Base-by-base conservation (phyloP, 169 alveolate genomes). In the Plasmodium falciparum region DNA sequence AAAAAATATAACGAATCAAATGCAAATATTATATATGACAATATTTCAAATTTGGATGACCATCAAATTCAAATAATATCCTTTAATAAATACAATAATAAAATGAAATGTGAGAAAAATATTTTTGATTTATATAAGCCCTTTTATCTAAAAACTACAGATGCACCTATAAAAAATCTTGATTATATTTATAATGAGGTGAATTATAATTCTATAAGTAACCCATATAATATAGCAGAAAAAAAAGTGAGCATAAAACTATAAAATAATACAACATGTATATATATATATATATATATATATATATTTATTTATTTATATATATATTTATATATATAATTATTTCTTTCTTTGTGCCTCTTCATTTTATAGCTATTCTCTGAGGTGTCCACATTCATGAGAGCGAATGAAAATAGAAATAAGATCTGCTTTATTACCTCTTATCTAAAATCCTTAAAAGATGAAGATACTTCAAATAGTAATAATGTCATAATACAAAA, bases 91-190 rank as follows among this genome's bases (percentile, higher is more conserved):
- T 71, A 49, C 43, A 56, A 80, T 47, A 80, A 69, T 26, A 49
- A 67, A 71, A 66, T 69, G 90, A 80, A 80, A 47, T 80, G 90
- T 67, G 90, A 80, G 33, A 80, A 56, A 66, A 80, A 80, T 12
- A 80, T 80, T 20, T 67, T 80, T 12, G 90, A 80, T 47, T 33
- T 80, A 49, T 80, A 80, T 26, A 67, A 22, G 29, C 90, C 90
- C 6, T 80, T 80, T 80, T 67, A 29, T 59, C 45, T 80, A 52
- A 80, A 80, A 59, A 54, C 80, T 22, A 39, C 90, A 2, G 83
- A 80, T 13, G 90, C 47, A 15, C 59, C 67, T 29, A 61, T 80
- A 12, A 47, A 47, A 0, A 59, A 67, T 59, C 13, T 39, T 22
- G 33, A 80, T 49, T 80, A 62, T 56, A 12, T 80, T n/a, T 61